A percentile compares a stretch with the other conserved stretches of the same genome.
These are phyloP conservation scores for Alternaria conjuncta DNA, from an alignment of 2,329 filamentous ascomycete genomes.

Conservation along the genomic window DNA sequence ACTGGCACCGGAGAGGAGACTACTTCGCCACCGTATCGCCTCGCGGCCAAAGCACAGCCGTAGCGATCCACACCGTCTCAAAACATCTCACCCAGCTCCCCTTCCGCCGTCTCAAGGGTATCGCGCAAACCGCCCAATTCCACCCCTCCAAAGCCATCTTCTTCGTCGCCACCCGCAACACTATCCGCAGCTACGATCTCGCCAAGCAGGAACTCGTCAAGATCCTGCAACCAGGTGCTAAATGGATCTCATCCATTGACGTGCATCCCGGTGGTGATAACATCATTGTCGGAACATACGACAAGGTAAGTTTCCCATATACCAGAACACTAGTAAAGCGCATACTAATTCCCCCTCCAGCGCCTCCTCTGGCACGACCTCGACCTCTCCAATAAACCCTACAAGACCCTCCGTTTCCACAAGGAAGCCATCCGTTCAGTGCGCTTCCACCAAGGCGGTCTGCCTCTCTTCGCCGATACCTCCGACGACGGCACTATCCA, in stretches of 20 bases:
- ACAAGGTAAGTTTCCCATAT: constrained; percentile 59
- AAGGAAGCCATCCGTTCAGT: constrained; percentile 88
- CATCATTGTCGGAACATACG: constrained; percentile 91
- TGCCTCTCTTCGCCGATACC: constrained; percentile 90
- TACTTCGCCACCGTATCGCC: constrained; percentile 94
- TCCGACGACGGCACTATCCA: constrained; percentile 94
- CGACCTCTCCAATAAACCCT: constrained; percentile 86
- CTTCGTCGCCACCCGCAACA: constrained; percentile 94
- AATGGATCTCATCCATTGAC: constrained; percentile 94
- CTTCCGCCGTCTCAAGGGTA: constrained; percentile 77
- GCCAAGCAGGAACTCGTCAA: constrained; percentile 91
- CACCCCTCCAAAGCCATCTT: constrained; percentile 92
- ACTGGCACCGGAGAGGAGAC: constrained; percentile 93
- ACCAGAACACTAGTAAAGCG: rapidly evolving
- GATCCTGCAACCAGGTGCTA: constrained; percentile 88
- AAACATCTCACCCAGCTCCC: constrained; percentile 95
- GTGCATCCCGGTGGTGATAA: constrained; percentile 94
- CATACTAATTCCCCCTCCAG: background rate
- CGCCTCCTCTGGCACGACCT: constrained; percentile 96
- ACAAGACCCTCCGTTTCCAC: constrained; percentile 97
- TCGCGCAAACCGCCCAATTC: constrained; percentile 90
- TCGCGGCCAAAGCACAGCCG: constrained; percentile 75
- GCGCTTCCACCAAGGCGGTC: constrained; percentile 78
- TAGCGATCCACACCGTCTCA: constrained; percentile 92
- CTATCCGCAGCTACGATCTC: constrained; percentile 92